Evolutionary conservation across 2,329 filamentous ascomycete genomes (phyloP), one percentile per base, ranked within the genome.

Genomic region (Alternaria brassicicola): DNA sequence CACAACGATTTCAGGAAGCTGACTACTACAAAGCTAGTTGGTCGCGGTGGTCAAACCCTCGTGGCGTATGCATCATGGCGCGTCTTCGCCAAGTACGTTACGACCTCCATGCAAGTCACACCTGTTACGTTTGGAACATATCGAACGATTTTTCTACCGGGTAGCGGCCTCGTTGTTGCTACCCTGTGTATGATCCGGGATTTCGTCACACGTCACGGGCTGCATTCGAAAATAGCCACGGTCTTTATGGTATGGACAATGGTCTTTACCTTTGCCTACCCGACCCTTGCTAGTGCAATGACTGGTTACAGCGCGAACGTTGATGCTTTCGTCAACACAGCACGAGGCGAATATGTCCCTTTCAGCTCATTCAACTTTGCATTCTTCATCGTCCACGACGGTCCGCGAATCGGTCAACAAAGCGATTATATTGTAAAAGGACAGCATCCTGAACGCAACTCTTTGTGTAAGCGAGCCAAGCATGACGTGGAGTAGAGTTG

Each of bases 1-100:
- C n/a, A n/a, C 7, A 23, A 41, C 21, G 13, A n/a, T 41, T 4
- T 23, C 5, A 30, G 39, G 17, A 57, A 23, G 25, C 48, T 43
- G 43, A 42, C 15, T 15, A n/a, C 2, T 8, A 6, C 28, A 8
- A 21, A 70, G 68, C 12, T 67, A 3, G 47, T 62, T 42, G 66
- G 66, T 1, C 67, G 69, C 12, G 65, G 63, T 21, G 66, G 66
- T 15, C 70, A 72, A 43, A 52, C 60, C 1, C 13, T 72, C 6
- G 10, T 71, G 4, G 66, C 65, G 0, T 39, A 62, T 1, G 45
- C 61, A 1, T 70, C 63, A 3, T 71, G 64, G 63, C 52, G 47
- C 15, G 51, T 62, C 0, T 70, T 71, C 26, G 50, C 54, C 3
- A 54, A 47, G 2, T 70, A 72, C 30, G 52, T 70, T 0, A 69